Evolutionary conservation across 805 yeast species (phyloP), one percentile per base, ranked within the genome.

Genomic region (Metschnikowia rubicola): DNA sequence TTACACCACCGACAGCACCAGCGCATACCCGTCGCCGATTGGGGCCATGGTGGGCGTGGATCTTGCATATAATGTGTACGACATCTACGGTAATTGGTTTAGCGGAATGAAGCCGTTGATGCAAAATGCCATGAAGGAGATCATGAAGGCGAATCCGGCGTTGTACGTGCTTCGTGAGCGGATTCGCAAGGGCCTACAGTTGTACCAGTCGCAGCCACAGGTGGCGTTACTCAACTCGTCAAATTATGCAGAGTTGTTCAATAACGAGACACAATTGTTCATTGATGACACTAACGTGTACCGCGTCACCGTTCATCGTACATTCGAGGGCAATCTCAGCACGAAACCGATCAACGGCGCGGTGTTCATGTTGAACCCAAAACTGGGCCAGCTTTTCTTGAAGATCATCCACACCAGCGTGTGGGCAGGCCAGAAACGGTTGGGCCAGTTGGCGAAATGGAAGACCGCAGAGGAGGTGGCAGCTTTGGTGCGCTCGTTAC

Each of bases 381-480:
- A 83, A 55, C 80, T 91, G 1, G 99, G 99, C 32, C 97, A 91
- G 61, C 66, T 94, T 42, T 90, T 87, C 61, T 73, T 94, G 66
- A 89, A 88, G 61, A 80, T 94, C 45, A 88, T 94, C 49, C 98
- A 92, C 60, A 88, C 96, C 0, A 86, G 96, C 6, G 96, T 89
- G 2, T 94, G 97, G 95, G 85, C 96, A 3, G 99, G 99, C 15
- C 98, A 94, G 65, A 91, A 60, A 21, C 84, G 97, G 58, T 75
- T 92, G 50, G 85, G 94, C 29, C 97, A 94, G 61, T 70, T 94
- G 54, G 91, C 98, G 1, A 94, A 94, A 63, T 94, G 99, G 99
- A 94, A 92, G 64, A 84, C 98, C 1, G 98, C 99, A 0, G 99
- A 94, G 67, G 98, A 92, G 65, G 96, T 89, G 19, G 92, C 97